Evolutionary conservation across 306 rosid genomes (phyloP).

Genomic region (Macrotyloma uniflorum): DNA sequence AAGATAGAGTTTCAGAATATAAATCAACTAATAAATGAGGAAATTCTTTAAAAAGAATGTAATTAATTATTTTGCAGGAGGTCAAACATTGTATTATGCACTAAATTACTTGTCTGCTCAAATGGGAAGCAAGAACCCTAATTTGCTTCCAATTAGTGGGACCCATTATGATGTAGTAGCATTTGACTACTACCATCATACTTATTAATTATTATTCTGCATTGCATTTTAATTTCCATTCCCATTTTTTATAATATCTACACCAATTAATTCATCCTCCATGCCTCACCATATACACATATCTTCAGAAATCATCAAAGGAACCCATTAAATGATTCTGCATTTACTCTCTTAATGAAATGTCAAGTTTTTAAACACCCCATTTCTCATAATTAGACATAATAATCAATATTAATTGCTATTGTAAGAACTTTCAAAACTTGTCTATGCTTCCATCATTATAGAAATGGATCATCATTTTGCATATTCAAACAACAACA

Average conservation of each 20-base stretch:
- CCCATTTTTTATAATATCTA: constrained; percentile 28
- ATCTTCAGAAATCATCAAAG: constrained; percentile 13
- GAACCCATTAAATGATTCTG: constrained; percentile 24
- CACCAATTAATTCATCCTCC: background rate
- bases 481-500: background rate
- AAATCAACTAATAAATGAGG: background rate
- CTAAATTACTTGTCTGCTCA: background rate
- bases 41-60: background rate
- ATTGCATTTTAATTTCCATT: background rate
- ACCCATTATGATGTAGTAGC: constrained; percentile 33
- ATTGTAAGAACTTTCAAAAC: background rate
- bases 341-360: constrained; percentile 6
- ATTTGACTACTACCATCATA: constrained; percentile 48
- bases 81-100: background rate
- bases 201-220: background rate
- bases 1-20: background rate
- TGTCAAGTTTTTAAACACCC: constrained; percentile 22
- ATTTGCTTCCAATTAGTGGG: background rate
- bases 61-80: background rate
- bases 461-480: background rate
- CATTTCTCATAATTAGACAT: constrained; percentile 19
- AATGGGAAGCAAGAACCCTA: background rate
- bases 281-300: background rate
- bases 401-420: constrained; percentile 27
- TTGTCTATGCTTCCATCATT: background rate